Base-by-base conservation (phyloP, 2,329 filamentous ascomycete species). In the Alternaria consortialis region DNA sequence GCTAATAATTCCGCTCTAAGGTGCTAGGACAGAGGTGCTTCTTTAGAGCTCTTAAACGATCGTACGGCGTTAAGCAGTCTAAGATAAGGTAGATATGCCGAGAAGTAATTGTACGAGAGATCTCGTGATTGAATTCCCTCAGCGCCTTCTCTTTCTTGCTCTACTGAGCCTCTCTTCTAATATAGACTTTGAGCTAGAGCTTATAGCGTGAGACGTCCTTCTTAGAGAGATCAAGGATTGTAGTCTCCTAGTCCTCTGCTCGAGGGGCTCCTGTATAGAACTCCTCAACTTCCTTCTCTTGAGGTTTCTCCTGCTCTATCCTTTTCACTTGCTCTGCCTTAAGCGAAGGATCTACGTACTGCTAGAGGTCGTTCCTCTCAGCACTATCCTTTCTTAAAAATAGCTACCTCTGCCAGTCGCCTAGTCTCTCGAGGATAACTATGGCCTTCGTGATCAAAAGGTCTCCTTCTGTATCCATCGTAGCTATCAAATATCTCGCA, bases 11-110 rank as follows among this genome's bases (percentile, higher is more conserved):
- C 13, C 46, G 31, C 17, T 50, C 46, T 34, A 11, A n/a, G 11
- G 46, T 42, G 37, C 39, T 44, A 8, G 52, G 52, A n/a, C 27
- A 44, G 31, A 55, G 52, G 37, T 55, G 52, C 40, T 55, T 43
- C 52, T 55, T 55, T 9, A 55, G 40, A 6, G 52, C 25, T 27
- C 13, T 55, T 6, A 55, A 25, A n/a, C 39, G 52, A n/a, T 55
- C 37, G 42, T 55, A 46, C n/a, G 52, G 11, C 7, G 52, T 55
- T 15, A 25, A 15, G 20, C 42, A 40, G 52, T 55, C 20, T 17
- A 17, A 29, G 27, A 55, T 43, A 8, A 55, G 23, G 29, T 55
- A 13, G 39, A 55, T 36, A 42, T 55, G 52, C 5, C 39, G 27
- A 27, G 37, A 34, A 25, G 52, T 39, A 34, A 55, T 46, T 20